phyloP scores from a whole-genome alignment of 306 rosid genomes.

The Quercus engelmannii region DNA sequence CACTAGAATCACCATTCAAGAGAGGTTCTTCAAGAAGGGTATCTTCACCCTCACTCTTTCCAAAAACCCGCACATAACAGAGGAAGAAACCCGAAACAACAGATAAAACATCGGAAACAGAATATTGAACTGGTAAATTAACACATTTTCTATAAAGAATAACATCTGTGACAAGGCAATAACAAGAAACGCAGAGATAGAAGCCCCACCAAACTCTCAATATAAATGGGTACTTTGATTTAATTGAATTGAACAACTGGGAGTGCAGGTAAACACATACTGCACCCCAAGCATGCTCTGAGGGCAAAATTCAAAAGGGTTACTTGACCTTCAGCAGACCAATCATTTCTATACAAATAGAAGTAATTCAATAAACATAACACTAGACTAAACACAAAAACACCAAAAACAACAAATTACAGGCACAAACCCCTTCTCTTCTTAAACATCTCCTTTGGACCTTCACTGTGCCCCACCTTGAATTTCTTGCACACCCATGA shows the following conservation, averaged over 20 bases:
- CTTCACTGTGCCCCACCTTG: not conserved
- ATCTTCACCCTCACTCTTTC: slow-evolving; percentile 25
- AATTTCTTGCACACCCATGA: slow-evolving; percentile 25
- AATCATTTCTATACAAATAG: slow-evolving; percentile 28
- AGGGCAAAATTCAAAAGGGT: slow-evolving; percentile 37
- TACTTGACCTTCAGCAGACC: slow-evolving; percentile 30
- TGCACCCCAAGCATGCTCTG: slow-evolving; percentile 39
- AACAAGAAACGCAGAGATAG: slow-evolving; percentile 32
- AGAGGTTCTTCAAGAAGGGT: slow-evolving; percentile 32
- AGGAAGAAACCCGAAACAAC: slow-evolving; percentile 27
- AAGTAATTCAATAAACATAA: slow-evolving; percentile 22
- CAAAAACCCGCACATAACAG: slow-evolving; percentile 30
- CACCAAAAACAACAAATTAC: slow-evolving; percentile 25
- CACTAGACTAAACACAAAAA: slow-evolving; percentile 21
- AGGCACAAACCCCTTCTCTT: slow-evolving; percentile 5
- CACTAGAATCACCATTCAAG: slow-evolving; percentile 20
- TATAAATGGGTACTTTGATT: slow-evolving; percentile 24
- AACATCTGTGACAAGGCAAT: slow-evolving; percentile 21
- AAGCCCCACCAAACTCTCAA: slow-evolving; percentile 43
- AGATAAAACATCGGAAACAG: slow-evolving; percentile 40
- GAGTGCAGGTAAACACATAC: slow-evolving; percentile 24
- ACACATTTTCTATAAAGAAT: slow-evolving; percentile 16
- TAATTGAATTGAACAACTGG: slow-evolving; percentile 24
- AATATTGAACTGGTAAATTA: slow-evolving; percentile 12
- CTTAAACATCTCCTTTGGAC: slow-evolving; percentile 16